These are phyloP conservation scores for Hirsutella thompsonii DNA, from an alignment of 2,329 filamentous ascomycete genomes.

Conservation along the genomic window DNA sequence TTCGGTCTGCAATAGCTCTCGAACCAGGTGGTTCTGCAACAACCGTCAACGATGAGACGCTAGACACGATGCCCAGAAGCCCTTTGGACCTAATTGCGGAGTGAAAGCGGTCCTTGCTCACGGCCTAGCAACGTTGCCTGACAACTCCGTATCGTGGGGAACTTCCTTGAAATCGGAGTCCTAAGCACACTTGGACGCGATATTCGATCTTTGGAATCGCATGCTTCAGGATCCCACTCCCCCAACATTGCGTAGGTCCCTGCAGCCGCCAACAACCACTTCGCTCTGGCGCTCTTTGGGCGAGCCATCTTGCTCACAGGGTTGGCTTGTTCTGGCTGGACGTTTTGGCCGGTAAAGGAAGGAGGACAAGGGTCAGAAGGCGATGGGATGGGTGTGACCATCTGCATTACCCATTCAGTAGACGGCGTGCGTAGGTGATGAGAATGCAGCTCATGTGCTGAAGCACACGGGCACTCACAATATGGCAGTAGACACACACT, in stretches of 20 bases:
- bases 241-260: neutral
- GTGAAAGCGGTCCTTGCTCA: neutral
- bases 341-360: neutral
- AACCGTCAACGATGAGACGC: neutral
- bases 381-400: neutral
- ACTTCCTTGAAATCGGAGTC: neutral
- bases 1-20: neutral
- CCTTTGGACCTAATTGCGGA: neutral
- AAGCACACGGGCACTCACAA: neutral
- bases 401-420: neutral
- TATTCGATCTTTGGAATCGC: neutral
- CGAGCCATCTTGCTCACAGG: neutral
- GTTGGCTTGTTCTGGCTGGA: neutral
- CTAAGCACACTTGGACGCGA: neutral
- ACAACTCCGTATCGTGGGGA: neutral
- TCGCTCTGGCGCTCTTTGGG: neutral
- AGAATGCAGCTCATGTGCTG: neutral
- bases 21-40: neutral
- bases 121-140: conserved; percentile 5
- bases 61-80: neutral
- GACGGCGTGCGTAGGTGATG: neutral
- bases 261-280: neutral
- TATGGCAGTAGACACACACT: neutral
- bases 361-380: neutral
- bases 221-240: neutral